Base-by-base conservation (phyloP, 1,139 yeast genomes). In the Diutina rugosa region DNA sequence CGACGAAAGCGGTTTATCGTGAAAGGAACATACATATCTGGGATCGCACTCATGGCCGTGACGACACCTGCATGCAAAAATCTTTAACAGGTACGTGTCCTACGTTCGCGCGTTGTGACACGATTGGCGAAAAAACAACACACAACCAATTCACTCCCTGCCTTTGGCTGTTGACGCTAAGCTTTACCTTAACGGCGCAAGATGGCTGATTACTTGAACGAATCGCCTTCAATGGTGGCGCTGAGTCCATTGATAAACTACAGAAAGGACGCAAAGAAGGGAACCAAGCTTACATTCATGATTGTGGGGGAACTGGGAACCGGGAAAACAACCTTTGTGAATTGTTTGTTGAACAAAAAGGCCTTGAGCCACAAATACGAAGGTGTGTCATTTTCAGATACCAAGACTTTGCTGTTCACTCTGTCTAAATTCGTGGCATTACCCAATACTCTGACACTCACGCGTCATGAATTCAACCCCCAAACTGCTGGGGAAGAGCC, bases 191-290 rank as follows among this genome's bases (percentile, higher is more conserved):
- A 35, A 10, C n/a, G 41, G n/a, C 26, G 6, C 35, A 47, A 4
- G 16, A 47, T 47, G 21, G 30, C 16, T 70, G 70, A 67, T 59
- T 70, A 71, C 58, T 63, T 67, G 48, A 72, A 64, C 59, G 74
- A 70, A 55, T 71, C 76, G 58, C 76, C 76, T 38, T 67, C 71
- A 32, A 67, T 67, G 67, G 64, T 66, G 56, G 61, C 59, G 58
- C 71, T 73, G 61, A 74, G 80, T 30, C 79, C 81, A 55, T 73
- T 76, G 73, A 75, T 76, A 63, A 75, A 76, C 64, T 76, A 69
- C 70, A 74, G 78, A 70, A 88, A 87, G 68, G 95, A 89, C 65
- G 83, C 86, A 64, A 87, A 85, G 67, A 86, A 90, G 66, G 97
- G 95, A 55, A 80, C 89, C 64, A 85, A 90, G 64, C 89, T 90